Evolutionary conservation across 2,329 filamentous ascomycete genomes (phyloP), one percentile per base, ranked within the genome.

Genomic region (Sphaerulina populicola): DNA sequence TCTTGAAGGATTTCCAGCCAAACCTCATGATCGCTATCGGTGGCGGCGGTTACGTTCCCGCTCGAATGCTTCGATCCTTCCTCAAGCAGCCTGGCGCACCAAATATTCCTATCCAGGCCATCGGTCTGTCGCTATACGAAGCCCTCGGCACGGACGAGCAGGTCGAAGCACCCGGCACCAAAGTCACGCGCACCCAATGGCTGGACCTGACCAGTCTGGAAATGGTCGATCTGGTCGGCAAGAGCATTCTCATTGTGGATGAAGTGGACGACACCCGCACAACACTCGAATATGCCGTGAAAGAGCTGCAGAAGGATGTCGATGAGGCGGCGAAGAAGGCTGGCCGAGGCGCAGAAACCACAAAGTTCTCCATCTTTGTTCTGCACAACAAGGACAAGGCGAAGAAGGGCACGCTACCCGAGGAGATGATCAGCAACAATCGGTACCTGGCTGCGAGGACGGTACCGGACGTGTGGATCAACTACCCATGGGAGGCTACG

Each of bases 81-180:
- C 86, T 98, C 70, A 96, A 94, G 78, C 81, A 82, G 68, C 78
- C 87, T 54, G 88, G 86, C 62, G 80, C 77, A 56, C 83, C 89
- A 72, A 98, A 98, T 76, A 98, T 98, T 66, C 91, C 93, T 61
- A 98, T 98, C 72, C 93, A 98, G 78, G 93, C 93, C 59, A 98
- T 98, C 70, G 93, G 93, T 44, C 85, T 98, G 58, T 97, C 91
- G 18, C 83, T 98, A 50, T 98, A 98, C 77, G 93, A 98, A 74
- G 78, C 82, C 57, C 84, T 97, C 45, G 75, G 75, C 54, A 76
- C 77, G 27, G 65, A 68, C 53, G 56, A 59, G 2, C 58, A 67
- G 51, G 77, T 88, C 64, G 93, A 98, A 73, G 74, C 78, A 57
- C 84, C 86, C 39, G 91, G 91, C 60, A 96, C 88, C 60, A 93